Evolutionary conservation across 2,329 filamentous ascomycete species (phyloP), one percentile per base, ranked within the genome.

Genomic region (Paecilomyces variotii): DNA sequence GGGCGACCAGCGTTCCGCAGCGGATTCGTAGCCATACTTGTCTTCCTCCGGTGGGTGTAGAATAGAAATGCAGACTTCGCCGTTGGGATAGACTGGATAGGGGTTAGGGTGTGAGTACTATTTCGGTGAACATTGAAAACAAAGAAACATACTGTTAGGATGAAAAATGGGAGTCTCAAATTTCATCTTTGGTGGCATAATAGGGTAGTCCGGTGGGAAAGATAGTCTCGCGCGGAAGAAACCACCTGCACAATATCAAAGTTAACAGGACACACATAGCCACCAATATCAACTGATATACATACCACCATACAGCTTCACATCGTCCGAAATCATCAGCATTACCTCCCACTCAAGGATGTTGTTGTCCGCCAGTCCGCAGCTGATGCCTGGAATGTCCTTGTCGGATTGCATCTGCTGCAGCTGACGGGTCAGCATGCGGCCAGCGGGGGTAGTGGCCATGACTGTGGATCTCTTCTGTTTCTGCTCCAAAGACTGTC

Each of bases 321-420:
- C 92, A 71, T 96, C 91, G 67, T 97, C 92, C 62, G 86, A 91
- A 64, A 97, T 93, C 93, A 99, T 97, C 61, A 99, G 85, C 89
- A 97, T 96, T 24, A 97, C 91, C 75, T 97, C 92, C 94, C 94
- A 99, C 79, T 96, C 89, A 65, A 97, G 97, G 9, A 97, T 86
- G 72, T 96, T 88, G 73, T 89, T 89, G 68, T 87, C 86, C 56
- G 92, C 86, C 51, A 99, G 80, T 0, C 94, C 94, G 68, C 91
- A 96, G 62, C 91, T 97, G 70, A 97, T 96, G 56, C 93, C 94
- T 0, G 91, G 91, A 53, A 97, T 88, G 74, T 96, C 91, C 72
- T 91, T 93, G 73, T 90, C 87, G 26, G 83, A 86, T 76, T 96
- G 90, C 85, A 99, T 97, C 72, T 95, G 87, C 79, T 96, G 96